Evolutionary conservation across 2,329 filamentous ascomycete genomes (phyloP).

Genomic region (Nectriaceae sp.): DNA sequence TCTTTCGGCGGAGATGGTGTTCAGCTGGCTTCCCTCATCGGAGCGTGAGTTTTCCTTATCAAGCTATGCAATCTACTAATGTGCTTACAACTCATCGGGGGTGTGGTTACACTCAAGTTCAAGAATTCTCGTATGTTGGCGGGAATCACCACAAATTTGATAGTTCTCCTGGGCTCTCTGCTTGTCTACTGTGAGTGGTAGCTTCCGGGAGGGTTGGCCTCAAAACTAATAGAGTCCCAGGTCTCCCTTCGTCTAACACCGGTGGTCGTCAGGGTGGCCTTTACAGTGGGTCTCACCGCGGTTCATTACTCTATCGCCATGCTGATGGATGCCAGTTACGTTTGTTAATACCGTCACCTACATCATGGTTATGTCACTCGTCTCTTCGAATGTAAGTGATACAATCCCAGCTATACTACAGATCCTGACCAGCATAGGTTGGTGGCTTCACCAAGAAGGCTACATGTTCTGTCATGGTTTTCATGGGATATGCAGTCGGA

Average conservation of each 20-base stretch:
- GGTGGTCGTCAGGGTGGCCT: too few species aligned
- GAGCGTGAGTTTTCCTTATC: too few species aligned
- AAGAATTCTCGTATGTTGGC: neutral
- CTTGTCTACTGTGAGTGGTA: too few species aligned
- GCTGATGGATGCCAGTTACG: neutral
- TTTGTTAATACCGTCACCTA: constrained; percentile 15
- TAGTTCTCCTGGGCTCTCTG: neutral
- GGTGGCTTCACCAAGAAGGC: constrained; percentile 16
- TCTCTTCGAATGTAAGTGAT: constrained; percentile 23
- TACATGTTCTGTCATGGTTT: constrained; percentile 9
- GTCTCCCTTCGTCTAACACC: too few species aligned
- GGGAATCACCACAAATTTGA: neutral
- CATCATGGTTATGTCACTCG: constrained; percentile 19
- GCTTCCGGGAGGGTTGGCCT: too few species aligned
- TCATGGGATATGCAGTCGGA: constrained; percentile 10
- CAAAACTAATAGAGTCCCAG: too few species aligned
- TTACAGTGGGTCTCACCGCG: too few species aligned
- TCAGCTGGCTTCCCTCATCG: neutral
- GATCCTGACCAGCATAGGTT: too few species aligned
- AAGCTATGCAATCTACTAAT: too few species aligned
- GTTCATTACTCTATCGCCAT: too few species aligned
- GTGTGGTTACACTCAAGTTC: neutral
- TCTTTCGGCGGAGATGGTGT: neutral
- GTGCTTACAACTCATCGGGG: too few species aligned
- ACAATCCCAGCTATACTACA: too few species aligned